Conservation (phyloP, 371 early-diverging fungal species). For the Globomyces sp. region DNA sequence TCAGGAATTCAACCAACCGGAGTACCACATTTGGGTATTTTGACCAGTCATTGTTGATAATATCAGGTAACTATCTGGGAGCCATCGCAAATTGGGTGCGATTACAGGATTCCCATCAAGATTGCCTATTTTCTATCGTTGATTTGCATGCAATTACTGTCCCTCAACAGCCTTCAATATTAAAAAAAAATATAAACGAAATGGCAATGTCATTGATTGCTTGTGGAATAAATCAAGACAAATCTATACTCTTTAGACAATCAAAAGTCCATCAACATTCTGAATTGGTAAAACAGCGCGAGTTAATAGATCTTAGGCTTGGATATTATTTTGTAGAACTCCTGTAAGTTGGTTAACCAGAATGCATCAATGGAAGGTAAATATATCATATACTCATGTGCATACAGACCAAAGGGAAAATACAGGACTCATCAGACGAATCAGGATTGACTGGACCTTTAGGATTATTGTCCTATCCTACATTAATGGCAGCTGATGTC, state of each 20-base stretch:
- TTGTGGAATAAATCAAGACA: constrained; percentile 82
- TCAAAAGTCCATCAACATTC: constrained; percentile 74
- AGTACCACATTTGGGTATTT: constrained; percentile 78
- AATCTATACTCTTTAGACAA: constrained; percentile 79
- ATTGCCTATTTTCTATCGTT: constrained; percentile 70
- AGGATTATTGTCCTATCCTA: constrained; percentile 90
- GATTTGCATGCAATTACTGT: constrained; percentile 91
- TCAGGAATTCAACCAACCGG: constrained; percentile 96
- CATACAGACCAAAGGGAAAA: constrained; percentile 13
- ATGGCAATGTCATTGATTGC: constrained; percentile 77
- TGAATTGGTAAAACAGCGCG: constrained; percentile 48
- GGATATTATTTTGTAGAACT: constrained; percentile 84
- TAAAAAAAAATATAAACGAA: constrained; percentile 64
- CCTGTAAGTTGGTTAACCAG: constrained; percentile 85
- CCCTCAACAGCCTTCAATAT: constrained; percentile 66
- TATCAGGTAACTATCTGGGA: constrained; percentile 77
- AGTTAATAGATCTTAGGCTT: constrained; percentile 34
- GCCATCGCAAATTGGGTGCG: constrained; percentile 83
- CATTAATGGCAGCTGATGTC: constrained; percentile 94
- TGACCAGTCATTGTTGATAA: too few species aligned
- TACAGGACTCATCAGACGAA: background rate
- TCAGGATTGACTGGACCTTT: constrained; percentile 29
- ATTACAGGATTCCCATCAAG: constrained; percentile 48
- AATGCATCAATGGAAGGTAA: constrained; percentile 95
- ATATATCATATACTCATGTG: constrained; percentile 15